phyloP scores from a whole-genome alignment of 192 early-diverging fungal genomes.

The Martensiomyces pterosporus region DNA sequence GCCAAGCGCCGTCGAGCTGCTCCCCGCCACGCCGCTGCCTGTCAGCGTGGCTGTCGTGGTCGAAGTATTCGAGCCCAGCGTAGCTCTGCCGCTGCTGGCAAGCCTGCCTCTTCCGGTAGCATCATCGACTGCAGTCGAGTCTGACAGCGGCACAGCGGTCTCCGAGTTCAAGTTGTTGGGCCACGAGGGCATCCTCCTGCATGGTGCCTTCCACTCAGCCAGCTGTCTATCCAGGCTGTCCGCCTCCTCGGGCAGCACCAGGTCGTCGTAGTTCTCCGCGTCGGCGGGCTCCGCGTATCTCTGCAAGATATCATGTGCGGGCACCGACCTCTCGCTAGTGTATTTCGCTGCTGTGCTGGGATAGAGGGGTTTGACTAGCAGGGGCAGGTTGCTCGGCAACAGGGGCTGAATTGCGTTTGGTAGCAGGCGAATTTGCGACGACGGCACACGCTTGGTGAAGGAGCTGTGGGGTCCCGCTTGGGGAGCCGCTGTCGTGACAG shows the following conservation, averaged over 20 bases:
- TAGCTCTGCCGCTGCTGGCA: no score
- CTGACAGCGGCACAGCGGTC: constrained; percentile 34
- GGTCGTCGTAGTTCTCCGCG: constrained; percentile 39
- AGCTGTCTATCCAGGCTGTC: constrained; percentile 35
- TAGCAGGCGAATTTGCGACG: constrained; percentile 15
- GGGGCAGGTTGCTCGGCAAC: constrained; percentile 23
- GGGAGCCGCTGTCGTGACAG: constrained; percentile 23
- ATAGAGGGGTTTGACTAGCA: constrained; percentile 2
- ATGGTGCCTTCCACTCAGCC: constrained; percentile 35
- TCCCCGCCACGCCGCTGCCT: no score
- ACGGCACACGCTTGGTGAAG: constrained; percentile 38
- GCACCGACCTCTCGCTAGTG: constrained; percentile 7
- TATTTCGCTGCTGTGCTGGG: constrained; percentile 2
- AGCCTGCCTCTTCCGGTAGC: background rate
- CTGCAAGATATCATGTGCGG: constrained; percentile 21
- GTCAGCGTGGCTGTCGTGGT: no score
- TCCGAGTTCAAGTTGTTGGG: constrained; percentile 9
- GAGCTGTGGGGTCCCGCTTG: constrained; percentile 17
- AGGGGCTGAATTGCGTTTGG: constrained; percentile 7
- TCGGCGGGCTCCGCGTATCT: constrained; percentile 29
- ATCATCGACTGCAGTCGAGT: constrained; percentile 35
- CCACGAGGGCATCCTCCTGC: constrained; percentile 24
- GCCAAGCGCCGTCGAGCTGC: no score
- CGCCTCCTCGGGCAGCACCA: constrained; percentile 43
- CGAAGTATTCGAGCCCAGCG: no score